These are phyloP conservation scores for Boletus barrowsii DNA, from an alignment of 768 basidiomycete genomes.

Conservation along the genomic window DNA sequence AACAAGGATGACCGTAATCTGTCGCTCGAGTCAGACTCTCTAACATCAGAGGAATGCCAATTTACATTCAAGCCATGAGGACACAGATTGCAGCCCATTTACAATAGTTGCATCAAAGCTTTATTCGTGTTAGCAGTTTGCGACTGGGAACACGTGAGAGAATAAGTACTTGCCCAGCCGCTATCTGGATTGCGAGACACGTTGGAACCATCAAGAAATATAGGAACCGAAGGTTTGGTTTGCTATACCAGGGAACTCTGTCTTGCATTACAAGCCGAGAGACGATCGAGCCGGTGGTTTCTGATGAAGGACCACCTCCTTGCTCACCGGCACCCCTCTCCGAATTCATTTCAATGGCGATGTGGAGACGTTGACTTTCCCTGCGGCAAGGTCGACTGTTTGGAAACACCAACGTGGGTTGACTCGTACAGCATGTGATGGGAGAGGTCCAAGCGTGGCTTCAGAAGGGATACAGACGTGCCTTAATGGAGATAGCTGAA, in stretches of 20 bases:
- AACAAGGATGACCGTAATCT: conserved; percentile 58
- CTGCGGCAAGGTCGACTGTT: no score
- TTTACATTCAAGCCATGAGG: conserved; percentile 54
- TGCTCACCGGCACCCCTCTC: background rate
- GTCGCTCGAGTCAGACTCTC: background rate
- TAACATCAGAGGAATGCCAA: background rate
- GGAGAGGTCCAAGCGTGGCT: no score
- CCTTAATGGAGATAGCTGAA: no score
- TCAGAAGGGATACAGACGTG: no score
- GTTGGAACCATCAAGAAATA: conserved; percentile 54
- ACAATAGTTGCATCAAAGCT: conserved; percentile 48
- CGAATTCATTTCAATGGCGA: conserved; percentile 3
- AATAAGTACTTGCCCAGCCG: conserved; percentile 1
- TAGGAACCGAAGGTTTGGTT: conserved; percentile 53
- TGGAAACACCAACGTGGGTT: no score
- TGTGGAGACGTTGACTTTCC: background rate
- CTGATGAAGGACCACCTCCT: background rate
- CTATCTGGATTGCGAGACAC: conserved; percentile 15
- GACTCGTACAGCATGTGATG: no score
- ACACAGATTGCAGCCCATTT: conserved; percentile 58
- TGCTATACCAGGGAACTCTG: conserved; percentile 52
- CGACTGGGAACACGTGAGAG: background rate
- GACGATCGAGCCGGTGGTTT: conserved; percentile 11
- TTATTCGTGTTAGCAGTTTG: background rate
- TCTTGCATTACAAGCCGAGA: conserved; percentile 37